Conservation (phyloP, 495 filamentous ascomycete species). For the Emericellopsis terricola region DNA sequence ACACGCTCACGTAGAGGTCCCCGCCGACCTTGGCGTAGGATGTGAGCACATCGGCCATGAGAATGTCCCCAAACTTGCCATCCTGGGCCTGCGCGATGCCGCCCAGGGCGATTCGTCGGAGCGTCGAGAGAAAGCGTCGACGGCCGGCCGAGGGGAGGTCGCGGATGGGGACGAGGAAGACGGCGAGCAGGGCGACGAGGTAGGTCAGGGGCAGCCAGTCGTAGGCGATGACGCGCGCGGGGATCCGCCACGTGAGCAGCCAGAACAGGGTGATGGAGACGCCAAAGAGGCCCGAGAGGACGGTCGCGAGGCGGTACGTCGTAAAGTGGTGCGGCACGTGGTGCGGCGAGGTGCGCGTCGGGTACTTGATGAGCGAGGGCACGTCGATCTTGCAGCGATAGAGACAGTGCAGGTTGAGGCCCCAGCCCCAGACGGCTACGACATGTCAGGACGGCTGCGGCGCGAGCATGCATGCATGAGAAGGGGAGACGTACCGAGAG, state of each 20-base stretch:
- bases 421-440: conserved; percentile 82
- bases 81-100: conserved; percentile 64
- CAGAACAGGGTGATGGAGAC: conserved; percentile 67
- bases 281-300: conserved; percentile 50
- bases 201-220: conserved; percentile 70
- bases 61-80: conserved; percentile 83
- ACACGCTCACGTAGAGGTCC: conserved; percentile 73
- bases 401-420: conserved; percentile 68
- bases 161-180: conserved; percentile 53
- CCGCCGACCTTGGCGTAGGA: conserved; percentile 84
- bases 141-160: conserved; percentile 52
- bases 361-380: conserved; percentile 63
- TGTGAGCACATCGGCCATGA: conserved; percentile 88
- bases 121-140: conserved; percentile 47
- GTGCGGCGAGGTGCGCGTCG: conserved; percentile 40
- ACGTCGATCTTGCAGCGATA: conserved; percentile 60
- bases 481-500: conserved; percentile 42
- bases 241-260: conserved; percentile 50
- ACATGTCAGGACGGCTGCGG: conserved; percentile 3
- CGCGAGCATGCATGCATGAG: background rate
- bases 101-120: conserved; percentile 58
- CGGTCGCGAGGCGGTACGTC: conserved; percentile 62
- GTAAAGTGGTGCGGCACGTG: conserved; percentile 59
- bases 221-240: conserved; percentile 47
- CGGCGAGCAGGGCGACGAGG: conserved; percentile 46